Base-by-base conservation (phyloP, 345 rosid genomes). In the Geranium brycei region DNA sequence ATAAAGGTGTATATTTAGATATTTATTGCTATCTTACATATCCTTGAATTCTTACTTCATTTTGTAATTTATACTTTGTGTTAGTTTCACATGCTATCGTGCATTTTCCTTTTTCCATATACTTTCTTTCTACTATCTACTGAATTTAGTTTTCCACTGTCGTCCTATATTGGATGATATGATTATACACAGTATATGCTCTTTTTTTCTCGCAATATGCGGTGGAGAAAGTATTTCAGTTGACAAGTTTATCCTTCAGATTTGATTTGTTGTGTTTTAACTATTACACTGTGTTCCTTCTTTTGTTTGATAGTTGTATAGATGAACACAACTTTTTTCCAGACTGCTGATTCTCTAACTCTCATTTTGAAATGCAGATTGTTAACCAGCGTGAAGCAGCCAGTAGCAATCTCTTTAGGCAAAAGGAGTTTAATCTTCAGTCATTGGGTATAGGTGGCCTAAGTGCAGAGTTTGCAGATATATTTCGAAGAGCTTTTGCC, bases 341-440 rank as follows among this genome's bases (percentile, higher is more conserved):
- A 35, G 60, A 55, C 69, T 31, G 35, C 23, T 67, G 57, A 60
- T 58, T 51, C 17, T 35, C 14, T 63, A 18, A 69, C 59, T 58
- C 77, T 4, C 65, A 32, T 18, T 68, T 13, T 72, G 18, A 47
- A 47, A 4, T 72, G 75, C 85, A 95, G 97, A 73, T 95, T 68
- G 86, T 91, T 62, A 91, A 95, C 75, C 99, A 91, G 73, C 96
- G 97, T 63, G 99, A 91, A 81, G 96, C 93, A 83, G 93, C 97
- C 64, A 88, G 91, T 73, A 91, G 97, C 76, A 95, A 77, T 69
- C 84, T 95, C 70, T 95, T 95, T 68, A 91, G 74, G 78, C 97
- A 88, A 8, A 91, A 95, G 80, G 96, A 95, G 70, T 95, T 95
- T 66, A 95, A 95, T 83, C 97, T 91, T 62, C 81, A 88, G 80